These are phyloP conservation scores for Cutaneotrichosporon cutaneum DNA, from an alignment of 1,284 basidiomycete species.

Conservation along the genomic window DNA sequence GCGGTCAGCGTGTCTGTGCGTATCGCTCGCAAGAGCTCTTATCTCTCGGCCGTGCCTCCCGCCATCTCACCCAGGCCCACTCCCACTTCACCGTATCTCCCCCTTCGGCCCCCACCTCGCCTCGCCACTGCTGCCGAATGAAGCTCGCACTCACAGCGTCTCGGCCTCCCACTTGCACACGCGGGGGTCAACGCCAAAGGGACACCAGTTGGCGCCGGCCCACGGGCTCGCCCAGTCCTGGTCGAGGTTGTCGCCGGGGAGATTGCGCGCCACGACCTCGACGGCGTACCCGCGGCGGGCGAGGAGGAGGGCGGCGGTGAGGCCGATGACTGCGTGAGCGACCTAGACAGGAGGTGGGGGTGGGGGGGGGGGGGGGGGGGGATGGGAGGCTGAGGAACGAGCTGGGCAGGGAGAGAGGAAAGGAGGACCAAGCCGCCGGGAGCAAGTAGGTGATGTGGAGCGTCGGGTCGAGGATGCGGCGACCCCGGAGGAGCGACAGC, in stretches of 20 bases:
- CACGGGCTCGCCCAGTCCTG: slow-evolving; percentile 54
- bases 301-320: slow-evolving; percentile 26
- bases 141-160: slow-evolving; percentile 30
- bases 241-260: slow-evolving; percentile 56
- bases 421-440: neutral
- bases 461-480: neutral
- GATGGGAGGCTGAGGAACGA: too few relatives aligned
- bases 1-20: too few relatives aligned
- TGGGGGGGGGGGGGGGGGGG: too few relatives aligned
- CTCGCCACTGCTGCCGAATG: too few relatives aligned
- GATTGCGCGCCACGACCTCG: slow-evolving; percentile 35
- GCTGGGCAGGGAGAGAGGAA: neutral
- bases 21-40: too few relatives aligned
- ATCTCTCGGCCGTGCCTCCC: too few relatives aligned
- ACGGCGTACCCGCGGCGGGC: slow-evolving; percentile 18
- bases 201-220: slow-evolving; percentile 43
- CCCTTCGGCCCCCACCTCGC: neutral
- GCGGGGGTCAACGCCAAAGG: slow-evolving; percentile 30
- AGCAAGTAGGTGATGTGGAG: too few relatives aligned
- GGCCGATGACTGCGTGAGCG: slow-evolving; percentile 23
- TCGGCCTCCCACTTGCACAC: slow-evolving; percentile 41
- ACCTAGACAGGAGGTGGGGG: neutral
- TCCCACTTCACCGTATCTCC: too few relatives aligned
- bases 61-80: too few relatives aligned
- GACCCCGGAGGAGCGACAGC: neutral